A percentile compares a stretch with the other conserved stretches of the same genome.
phyloP scores from a whole-genome alignment of 2,329 filamentous ascomycete genomes.

The Aquanectria penicillioides region DNA sequence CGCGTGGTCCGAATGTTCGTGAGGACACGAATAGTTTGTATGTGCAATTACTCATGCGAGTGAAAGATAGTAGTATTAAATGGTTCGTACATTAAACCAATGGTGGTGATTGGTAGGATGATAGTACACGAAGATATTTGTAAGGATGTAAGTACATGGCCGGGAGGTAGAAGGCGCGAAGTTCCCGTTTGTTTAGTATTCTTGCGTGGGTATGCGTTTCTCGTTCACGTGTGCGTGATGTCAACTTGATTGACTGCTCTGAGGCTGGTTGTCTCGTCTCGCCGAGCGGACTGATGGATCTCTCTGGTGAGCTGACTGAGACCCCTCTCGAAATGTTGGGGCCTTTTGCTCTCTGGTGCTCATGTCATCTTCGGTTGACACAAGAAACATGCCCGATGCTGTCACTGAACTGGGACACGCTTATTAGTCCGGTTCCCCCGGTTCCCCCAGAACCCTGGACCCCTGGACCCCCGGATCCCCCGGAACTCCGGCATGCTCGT shows the following conservation, averaged over 20 bases:
- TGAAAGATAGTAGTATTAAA: constrained; percentile 13
- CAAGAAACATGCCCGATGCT: background rate
- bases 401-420: background rate
- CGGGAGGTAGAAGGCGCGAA: constrained; percentile 8
- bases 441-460: constrained; percentile 21
- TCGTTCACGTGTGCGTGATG: background rate
- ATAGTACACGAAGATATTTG: constrained; percentile 20
- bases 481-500: constrained; percentile 22
- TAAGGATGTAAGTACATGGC: constrained; percentile 16
- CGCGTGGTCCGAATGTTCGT: background rate
- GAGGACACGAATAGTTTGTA: too few relatives aligned
- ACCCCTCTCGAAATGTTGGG: too few relatives aligned
- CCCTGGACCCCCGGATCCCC: too few relatives aligned
- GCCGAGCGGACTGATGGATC: too few relatives aligned
- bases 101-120: constrained; percentile 6
- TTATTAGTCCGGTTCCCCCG: constrained; percentile 13
- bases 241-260: too few relatives aligned
- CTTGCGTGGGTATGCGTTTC: background rate
- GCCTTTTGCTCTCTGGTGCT: too few relatives aligned
- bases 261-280: too few relatives aligned
- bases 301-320: too few relatives aligned
- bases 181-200: background rate
- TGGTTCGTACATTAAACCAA: constrained; percentile 15
- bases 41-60: too few relatives aligned
- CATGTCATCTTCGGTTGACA: background rate